Percentiles rank a stretch among this genome's conserved stretches.
These are phyloP conservation scores for Citropsis articulata DNA, from an alignment of 345 rosid genomes.

Conservation along the genomic window DNA sequence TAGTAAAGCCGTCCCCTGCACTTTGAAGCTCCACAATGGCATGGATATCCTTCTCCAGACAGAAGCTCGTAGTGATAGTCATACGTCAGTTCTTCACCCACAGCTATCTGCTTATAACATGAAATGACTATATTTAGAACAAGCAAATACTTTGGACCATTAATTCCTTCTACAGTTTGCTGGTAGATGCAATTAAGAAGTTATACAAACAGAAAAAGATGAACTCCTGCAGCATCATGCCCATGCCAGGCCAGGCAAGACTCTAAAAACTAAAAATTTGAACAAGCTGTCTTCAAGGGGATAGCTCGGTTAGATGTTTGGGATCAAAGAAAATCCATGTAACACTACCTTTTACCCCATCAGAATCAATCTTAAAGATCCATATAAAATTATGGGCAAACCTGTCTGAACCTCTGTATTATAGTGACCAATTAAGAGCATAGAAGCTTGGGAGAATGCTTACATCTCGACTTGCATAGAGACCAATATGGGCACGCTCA, in stretches of 20 bases:
- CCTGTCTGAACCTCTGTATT: neutral
- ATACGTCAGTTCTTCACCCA: slow-evolving; percentile 85
- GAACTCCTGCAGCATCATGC: neutral
- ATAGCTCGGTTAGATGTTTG: neutral
- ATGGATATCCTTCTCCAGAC: slow-evolving; percentile 58
- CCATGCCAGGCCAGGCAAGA: neutral
- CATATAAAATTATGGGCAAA: slow-evolving; percentile 1
- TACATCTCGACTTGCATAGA: slow-evolving; percentile 87
- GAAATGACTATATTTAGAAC: neutral
- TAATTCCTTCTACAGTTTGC: neutral
- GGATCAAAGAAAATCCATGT: neutral
- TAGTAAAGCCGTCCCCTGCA: slow-evolving; percentile 68
- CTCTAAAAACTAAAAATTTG: neutral
- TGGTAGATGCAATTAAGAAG: neutral
- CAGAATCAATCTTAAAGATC: slow-evolving; percentile 1
- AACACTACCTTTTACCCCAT: neutral
- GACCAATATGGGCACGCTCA: slow-evolving; percentile 75
- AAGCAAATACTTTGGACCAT: neutral
- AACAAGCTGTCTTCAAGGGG: neutral
- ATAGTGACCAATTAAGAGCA: neutral
- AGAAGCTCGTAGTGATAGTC: slow-evolving; percentile 51
- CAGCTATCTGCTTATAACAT: slow-evolving; percentile 67
- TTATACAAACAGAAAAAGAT: neutral
- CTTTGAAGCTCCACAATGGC: slow-evolving; percentile 66
- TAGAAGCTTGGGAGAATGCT: slow-evolving; percentile 27